Base-by-base conservation (phyloP, 164 flowering plant species). In the Amborella trichopoda region DNA sequence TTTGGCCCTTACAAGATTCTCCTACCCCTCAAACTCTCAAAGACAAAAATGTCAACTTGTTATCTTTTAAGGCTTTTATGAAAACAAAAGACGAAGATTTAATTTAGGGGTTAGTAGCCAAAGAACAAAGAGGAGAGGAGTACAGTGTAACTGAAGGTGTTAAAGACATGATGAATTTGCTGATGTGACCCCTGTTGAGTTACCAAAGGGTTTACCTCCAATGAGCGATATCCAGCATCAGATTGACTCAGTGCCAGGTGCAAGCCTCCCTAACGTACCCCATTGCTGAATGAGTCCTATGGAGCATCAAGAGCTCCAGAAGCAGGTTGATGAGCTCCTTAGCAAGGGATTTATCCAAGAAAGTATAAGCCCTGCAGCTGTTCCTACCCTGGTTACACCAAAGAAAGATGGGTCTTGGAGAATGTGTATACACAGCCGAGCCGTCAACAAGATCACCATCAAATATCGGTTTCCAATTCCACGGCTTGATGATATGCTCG, bases 381-480 rank as follows among this genome's bases (percentile, higher is more conserved):
- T 44, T 5, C 48, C 48, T 1, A 21, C 48, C 6, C 28, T 44
- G n/a, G 14, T 46, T 23, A 27, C 49, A 25, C 36, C 37, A 16
- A 46, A 28, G 6, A 46, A 28, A 18, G 37, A 46, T 46, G 49
- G 49, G 3, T 27, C 37, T 0, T 46, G 49, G 49, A 27, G 37
- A 5, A 46, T 46, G 49, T 26, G 48, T 44, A 6, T 28, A n/a
- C n/a, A 44, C 27, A 44, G 33, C 27, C 20, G 32, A 44, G 22
- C 2, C 23, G 6, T 28, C 16, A 28, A 46, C 13, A 46, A 46
- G 23, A 46, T 46, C 12, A 46, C 37, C 5, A 28, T 28, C 9
- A 27, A 28, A 11, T 28, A 46, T 11, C 21, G 14, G 20, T 19
- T 28, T 11, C 37, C 49, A 6, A 46, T 46, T 28, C 49, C 49